Evolutionary conservation across 2,329 filamentous ascomycete species (phyloP).

Genomic region (Botrytis byssoidea): DNA sequence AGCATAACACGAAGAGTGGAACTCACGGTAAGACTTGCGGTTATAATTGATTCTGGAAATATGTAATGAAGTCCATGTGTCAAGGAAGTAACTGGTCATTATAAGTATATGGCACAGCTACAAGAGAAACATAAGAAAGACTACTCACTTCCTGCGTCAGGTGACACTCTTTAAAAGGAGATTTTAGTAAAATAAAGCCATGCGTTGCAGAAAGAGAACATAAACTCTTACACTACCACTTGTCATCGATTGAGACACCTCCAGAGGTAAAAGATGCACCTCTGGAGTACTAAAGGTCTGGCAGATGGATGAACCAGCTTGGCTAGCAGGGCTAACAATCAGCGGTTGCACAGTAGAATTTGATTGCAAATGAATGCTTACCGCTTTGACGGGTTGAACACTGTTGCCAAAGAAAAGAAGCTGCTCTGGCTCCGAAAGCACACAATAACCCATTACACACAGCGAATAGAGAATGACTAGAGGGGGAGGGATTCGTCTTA

Average conservation of each 20-base stretch:
- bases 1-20: too few species aligned
- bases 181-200: neutral
- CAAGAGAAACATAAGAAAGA: neutral
- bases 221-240: neutral
- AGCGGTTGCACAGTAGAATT: neutral
- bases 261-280: neutral
- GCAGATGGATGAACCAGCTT: neutral
- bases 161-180: rapidly evolving
- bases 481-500: rapidly evolving
- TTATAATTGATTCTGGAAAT: too few species aligned
- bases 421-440: neutral
- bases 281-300: neutral
- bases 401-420: neutral
- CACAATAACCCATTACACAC: neutral
- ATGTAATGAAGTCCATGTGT: neutral
- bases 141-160: neutral
- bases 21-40: too few species aligned
- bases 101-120: neutral
- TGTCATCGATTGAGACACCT: neutral
- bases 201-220: neutral
- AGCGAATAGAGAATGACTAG: too few species aligned
- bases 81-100: neutral
- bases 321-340: neutral
- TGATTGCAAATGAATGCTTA: neutral
- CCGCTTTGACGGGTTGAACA: neutral